A percentile compares a stretch with the other conserved stretches of the same genome.
Evolutionary conservation across 176 grass and related monocot genomes (phyloP).

Genomic region (Secale cereale): DNA sequence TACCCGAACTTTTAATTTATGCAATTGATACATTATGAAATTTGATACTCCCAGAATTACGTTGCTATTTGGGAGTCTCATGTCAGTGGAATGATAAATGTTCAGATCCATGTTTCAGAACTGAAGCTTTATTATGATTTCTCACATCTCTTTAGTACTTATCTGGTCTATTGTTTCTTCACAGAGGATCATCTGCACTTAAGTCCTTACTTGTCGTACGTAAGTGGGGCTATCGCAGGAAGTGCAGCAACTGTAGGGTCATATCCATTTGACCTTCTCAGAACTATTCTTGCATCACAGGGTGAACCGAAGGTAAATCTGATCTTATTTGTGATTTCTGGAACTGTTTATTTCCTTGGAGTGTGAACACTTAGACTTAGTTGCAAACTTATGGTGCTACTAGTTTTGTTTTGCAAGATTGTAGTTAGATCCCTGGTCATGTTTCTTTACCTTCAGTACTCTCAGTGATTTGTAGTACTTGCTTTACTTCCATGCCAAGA

Average conservation of each 20-base stretch:
- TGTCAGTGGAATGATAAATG: not conserved
- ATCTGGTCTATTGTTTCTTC: conserved; percentile 28
- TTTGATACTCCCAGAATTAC: not conserved
- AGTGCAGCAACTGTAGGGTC: conserved; percentile 88
- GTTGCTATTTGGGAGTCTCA: not conserved
- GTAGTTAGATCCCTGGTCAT: not conserved
- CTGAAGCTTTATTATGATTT: not conserved
- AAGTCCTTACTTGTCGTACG: conserved; percentile 85
- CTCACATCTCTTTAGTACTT: not conserved
- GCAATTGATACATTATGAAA: not conserved
- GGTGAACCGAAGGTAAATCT: conserved; percentile 94
- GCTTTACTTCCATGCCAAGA: not conserved
- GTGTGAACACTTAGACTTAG: not conserved
- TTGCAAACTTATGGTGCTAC: not conserved
- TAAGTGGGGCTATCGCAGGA: conserved; percentile 94
- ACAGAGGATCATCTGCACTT: conserved; percentile 92
- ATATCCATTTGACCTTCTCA: conserved; percentile 96
- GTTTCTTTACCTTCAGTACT: not conserved
- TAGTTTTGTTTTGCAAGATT: not conserved
- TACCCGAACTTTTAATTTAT: not conserved
- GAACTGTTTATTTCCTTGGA: not conserved
- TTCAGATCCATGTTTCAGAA: not conserved
- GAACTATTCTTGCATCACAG: conserved; percentile 99
- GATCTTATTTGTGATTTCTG: not conserved
- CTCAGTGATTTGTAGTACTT: not conserved